Conservation (phyloP, 176 grass and related monocot species). For the Triticum urartu region DNA sequence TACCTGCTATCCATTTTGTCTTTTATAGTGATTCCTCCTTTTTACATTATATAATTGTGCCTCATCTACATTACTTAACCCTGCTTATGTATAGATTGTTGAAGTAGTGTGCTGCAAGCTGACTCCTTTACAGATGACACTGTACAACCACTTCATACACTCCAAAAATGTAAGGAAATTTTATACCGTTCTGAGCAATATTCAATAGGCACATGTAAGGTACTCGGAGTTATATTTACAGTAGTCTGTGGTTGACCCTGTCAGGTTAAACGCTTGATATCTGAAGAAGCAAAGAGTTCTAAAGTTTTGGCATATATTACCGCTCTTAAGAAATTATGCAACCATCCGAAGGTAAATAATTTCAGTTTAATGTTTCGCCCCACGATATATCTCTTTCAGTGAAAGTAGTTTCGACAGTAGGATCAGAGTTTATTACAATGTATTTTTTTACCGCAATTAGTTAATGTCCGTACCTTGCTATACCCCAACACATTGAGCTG, state of each 20-base stretch:
- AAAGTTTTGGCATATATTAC: constrained; percentile 99
- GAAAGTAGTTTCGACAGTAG: background rate
- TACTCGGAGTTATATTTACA: background rate
- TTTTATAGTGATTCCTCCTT: background rate
- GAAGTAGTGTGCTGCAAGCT: constrained; percentile 98
- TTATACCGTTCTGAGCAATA: constrained; percentile 11
- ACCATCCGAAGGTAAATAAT: constrained; percentile 90
- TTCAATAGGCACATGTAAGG: constrained; percentile 29
- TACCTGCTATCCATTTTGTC: background rate
- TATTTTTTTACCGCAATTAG: background rate
- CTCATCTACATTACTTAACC: constrained; percentile 21
- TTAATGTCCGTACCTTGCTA: background rate
- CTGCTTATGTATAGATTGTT: constrained; percentile 66
- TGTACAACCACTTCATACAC: constrained; percentile 96
- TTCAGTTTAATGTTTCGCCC: constrained; percentile 1
- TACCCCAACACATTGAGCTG: background rate
- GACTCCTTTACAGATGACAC: constrained; percentile 70
- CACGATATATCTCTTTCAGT: background rate
- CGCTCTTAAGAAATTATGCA: constrained; percentile 96
- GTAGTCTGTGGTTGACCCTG: constrained; percentile 28
- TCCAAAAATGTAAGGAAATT: constrained; percentile 87
- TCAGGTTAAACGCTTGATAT: constrained; percentile 77
- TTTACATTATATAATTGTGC: background rate
- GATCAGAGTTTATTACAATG: constrained; percentile 18
- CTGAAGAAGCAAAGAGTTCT: constrained; percentile 76